phyloP scores from a whole-genome alignment of 1,139 yeast genomes.

The Geotrichum restrictum region DNA sequence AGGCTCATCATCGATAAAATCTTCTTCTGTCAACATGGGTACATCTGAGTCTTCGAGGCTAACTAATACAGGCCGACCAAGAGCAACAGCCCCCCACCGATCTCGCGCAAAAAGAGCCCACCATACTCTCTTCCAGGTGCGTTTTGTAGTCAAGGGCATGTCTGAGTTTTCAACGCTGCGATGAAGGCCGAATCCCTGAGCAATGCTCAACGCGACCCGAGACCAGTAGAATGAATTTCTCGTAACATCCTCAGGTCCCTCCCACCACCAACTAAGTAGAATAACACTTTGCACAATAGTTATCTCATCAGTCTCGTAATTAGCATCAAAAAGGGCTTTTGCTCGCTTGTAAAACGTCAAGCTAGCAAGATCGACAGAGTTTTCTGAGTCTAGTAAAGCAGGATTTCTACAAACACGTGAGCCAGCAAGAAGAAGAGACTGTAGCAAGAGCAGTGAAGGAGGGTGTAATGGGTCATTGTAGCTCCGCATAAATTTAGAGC shows the following conservation, averaged over 20 bases:
- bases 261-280: constrained; percentile 69
- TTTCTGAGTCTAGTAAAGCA: constrained; percentile 52
- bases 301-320: constrained; percentile 68
- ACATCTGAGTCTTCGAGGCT: constrained; percentile 76
- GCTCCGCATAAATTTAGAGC: constrained; percentile 56
- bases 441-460: constrained; percentile 65
- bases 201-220: constrained; percentile 64
- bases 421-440: constrained; percentile 68
- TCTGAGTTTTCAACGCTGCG: constrained; percentile 41
- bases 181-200: constrained; percentile 78
- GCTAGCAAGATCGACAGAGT: constrained; percentile 56
- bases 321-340: constrained; percentile 69
- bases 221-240: constrained; percentile 78
- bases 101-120: constrained; percentile 77
- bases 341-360: constrained; percentile 72
- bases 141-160: constrained; percentile 46
- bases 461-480: constrained; percentile 59
- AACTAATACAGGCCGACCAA: constrained; percentile 69
- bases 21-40: constrained; percentile 63
- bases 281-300: constrained; percentile 63
- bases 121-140: constrained; percentile 69
- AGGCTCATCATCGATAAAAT: constrained; percentile 58
- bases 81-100: constrained; percentile 66
- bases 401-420: constrained; percentile 60
- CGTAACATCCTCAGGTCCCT: constrained; percentile 73